phyloP scores from a whole-genome alignment of 2,329 filamentous ascomycete genomes.

The Akanthomyces uredinophilus region DNA sequence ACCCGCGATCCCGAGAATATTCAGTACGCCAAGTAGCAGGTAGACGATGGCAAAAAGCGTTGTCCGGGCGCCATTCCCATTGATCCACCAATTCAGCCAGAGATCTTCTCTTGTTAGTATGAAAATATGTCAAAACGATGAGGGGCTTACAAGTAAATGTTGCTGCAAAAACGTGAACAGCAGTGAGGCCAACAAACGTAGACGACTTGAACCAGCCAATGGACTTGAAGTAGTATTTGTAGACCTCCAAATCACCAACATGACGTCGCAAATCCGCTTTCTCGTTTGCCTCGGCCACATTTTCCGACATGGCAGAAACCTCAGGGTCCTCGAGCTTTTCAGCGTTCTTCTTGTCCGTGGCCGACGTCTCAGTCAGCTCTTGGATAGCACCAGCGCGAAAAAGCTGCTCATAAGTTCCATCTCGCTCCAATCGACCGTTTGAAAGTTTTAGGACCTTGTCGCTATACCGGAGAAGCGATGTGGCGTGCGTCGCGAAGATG shows the following conservation, averaged over 20 bases:
- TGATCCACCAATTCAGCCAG: conserved; percentile 25
- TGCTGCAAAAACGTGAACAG: conserved; percentile 19
- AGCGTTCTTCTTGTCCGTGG: background rate
- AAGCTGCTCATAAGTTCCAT: background rate
- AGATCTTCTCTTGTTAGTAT: conserved; percentile 16
- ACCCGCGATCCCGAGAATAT: conserved; percentile 16
- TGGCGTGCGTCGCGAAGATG: conserved; percentile 11
- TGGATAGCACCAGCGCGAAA: background rate
- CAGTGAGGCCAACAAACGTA: conserved; percentile 8
- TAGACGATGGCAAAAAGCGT: conserved; percentile 19
- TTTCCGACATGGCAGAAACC: background rate
- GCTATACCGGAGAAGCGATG: background rate
- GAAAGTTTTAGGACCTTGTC: background rate
- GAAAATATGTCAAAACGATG: background rate
- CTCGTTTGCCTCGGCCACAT: conserved; percentile 1
- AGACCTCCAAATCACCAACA: conserved; percentile 18
- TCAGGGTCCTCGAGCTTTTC: background rate
- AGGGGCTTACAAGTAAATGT: conserved; percentile 19
- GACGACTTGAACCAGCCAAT: conserved; percentile 14
- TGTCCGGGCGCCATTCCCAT: conserved; percentile 19
- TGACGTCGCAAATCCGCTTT: conserved; percentile 8
- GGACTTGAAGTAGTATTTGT: conserved; percentile 19
- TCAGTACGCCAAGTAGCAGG: conserved; percentile 18
- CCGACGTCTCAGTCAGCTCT: background rate
- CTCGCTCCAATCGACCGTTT: background rate